These are phyloP conservation scores for Polytolypa hystricis DNA, from an alignment of 2,329 filamentous ascomycete species.

Conservation along the genomic window DNA sequence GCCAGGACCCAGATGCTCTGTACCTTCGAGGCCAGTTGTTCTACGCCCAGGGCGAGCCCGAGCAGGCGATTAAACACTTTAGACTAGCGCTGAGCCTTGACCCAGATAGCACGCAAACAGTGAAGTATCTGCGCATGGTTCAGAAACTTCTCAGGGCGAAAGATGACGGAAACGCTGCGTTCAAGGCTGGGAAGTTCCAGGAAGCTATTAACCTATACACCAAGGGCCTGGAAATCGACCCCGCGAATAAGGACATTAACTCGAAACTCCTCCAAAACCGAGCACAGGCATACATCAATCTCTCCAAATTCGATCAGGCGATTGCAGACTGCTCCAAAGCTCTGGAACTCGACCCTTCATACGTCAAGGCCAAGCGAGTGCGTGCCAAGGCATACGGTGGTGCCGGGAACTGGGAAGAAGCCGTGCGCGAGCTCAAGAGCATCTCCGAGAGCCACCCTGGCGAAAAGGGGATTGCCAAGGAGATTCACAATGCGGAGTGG, in stretches of 20 bases:
- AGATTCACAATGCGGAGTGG: constrained; percentile 80
- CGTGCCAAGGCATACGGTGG: constrained; percentile 82
- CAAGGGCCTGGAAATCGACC: constrained; percentile 72
- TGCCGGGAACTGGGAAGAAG: constrained; percentile 84
- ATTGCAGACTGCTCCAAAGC: constrained; percentile 80
- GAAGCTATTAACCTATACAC: constrained; percentile 77
- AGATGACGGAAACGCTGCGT: constrained; percentile 81
- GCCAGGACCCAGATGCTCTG: constrained; percentile 83
- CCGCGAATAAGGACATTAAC: constrained; percentile 81
- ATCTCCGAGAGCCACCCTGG: constrained; percentile 73
- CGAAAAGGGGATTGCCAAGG: constrained; percentile 69
- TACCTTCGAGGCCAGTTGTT: constrained; percentile 78
- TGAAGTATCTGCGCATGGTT: constrained; percentile 79
- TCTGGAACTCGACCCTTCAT: constrained; percentile 68
- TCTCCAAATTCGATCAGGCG: constrained; percentile 73
- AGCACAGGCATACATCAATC: constrained; percentile 65
- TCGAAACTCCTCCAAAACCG: constrained; percentile 91
- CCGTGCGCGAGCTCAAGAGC: constrained; percentile 76
- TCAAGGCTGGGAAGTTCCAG: constrained; percentile 73
- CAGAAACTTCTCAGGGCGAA: constrained; percentile 90
- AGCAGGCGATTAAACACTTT: constrained; percentile 88
- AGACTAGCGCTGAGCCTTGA: constrained; percentile 81
- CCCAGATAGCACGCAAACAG: constrained; percentile 77
- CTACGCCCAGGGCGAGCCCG: constrained; percentile 87
- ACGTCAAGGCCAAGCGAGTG: constrained; percentile 85